A percentile compares a stretch with the other conserved stretches of the same genome.
Conservation (phyloP, 768 basidiomycete species). For the Fistulinella prunicolor region DNA sequence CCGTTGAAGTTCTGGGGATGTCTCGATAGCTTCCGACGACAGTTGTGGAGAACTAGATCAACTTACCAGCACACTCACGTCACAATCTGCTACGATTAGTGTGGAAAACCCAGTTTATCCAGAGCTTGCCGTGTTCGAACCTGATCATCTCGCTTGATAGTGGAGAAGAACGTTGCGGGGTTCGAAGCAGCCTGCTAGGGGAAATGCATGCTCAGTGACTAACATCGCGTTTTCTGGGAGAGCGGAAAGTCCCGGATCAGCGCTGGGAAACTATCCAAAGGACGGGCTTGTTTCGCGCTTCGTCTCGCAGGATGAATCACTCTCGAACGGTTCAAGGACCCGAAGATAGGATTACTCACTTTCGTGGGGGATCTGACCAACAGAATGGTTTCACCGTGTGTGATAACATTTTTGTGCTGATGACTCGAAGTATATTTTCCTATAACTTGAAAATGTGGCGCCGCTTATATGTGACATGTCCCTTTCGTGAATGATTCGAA, state of each 20-base stretch:
- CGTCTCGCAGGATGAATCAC: background rate
- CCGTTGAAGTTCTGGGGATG: conserved; percentile 3
- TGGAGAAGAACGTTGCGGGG: conserved; percentile 26
- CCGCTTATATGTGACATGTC: conserved; percentile 10
- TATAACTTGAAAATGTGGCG: conserved; percentile 7
- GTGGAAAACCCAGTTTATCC: conserved; percentile 5
- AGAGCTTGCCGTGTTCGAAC: conserved; percentile 7
- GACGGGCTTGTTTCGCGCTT: background rate
- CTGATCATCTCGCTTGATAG: conserved; percentile 17
- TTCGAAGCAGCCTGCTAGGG: conserved; percentile 16
- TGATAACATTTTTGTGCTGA: conserved; percentile 10
- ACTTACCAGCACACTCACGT: background rate
- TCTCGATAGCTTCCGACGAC: conserved; percentile 4
- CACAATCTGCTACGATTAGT: conserved; percentile 5
- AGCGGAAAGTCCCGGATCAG: conserved; percentile 4
- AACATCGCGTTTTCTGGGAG: background rate
- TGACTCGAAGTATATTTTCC: background rate
- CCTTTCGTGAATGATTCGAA: conserved; percentile 3
- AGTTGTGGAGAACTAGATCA: background rate
- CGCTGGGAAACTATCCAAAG: background rate
- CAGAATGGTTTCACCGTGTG: background rate
- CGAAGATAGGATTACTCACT: conserved; percentile 5
- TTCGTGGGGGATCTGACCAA: background rate
- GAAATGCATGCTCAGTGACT: conserved; percentile 4
- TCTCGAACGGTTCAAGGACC: background rate